Percentiles rank a stretch among this genome's conserved stretches.
phyloP scores from a whole-genome alignment of 768 basidiomycete genomes.

The Auricularia heimuer region DNA sequence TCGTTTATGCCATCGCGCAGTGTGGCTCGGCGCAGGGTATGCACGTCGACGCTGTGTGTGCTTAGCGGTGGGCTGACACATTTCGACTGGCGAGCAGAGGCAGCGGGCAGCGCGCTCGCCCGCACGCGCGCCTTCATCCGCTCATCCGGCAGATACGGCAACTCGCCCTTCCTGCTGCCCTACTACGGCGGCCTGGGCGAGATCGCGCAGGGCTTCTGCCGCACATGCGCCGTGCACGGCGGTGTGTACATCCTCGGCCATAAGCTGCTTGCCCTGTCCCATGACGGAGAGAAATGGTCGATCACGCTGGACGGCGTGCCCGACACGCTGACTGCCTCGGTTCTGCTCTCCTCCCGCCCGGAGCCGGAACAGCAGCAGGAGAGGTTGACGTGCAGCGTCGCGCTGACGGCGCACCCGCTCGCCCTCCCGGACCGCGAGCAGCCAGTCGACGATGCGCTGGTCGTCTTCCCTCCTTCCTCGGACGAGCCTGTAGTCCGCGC shows the following conservation, averaged over 20 bases:
- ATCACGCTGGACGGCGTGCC: conserved; percentile 8
- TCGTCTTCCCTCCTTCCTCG: not conserved
- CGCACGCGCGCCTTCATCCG: conserved; percentile 66
- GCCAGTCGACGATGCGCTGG: not conserved
- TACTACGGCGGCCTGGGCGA: conserved; percentile 93
- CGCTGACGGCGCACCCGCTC: not conserved
- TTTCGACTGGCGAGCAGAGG: conserved; percentile 48
- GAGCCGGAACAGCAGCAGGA: not conserved
- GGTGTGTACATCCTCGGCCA: conserved; percentile 32
- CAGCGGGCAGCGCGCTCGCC: conserved; percentile 51
- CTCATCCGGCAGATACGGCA: conserved; percentile 79
- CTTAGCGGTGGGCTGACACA: not conserved
- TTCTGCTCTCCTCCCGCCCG: conserved; percentile 3
- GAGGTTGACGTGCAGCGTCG: not conserved
- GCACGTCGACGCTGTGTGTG: conserved; percentile 10
- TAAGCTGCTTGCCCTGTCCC: conserved; percentile 4
- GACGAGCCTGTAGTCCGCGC: not conserved
- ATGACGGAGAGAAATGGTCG: conserved; percentile 1
- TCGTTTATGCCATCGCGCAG: conserved; percentile 73
- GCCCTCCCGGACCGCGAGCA: not conserved
- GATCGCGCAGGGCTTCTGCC: conserved; percentile 73
- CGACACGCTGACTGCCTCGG: conserved; percentile 10
- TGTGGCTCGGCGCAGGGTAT: conserved; percentile 51
- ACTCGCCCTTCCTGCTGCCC: conserved; percentile 82
- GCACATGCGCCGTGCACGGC: conserved; percentile 65